Conservation (phyloP, 352 stramenopile species). For the Pythium biforme region DNA sequence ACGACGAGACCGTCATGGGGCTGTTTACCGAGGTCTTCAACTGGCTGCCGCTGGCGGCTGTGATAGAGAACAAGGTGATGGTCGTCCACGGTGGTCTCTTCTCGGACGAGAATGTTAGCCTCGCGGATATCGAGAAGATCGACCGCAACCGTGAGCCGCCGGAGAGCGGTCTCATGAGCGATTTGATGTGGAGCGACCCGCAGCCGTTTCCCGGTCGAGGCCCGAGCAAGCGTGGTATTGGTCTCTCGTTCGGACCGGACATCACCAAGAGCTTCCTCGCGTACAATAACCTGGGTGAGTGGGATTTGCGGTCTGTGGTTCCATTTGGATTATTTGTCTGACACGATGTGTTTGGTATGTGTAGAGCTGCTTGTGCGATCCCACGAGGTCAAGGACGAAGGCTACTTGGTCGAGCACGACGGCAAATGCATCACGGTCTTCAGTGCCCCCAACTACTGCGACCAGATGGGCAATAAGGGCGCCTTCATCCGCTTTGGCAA, state of each 20-base stretch:
- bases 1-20: slow-evolving; percentile 98
- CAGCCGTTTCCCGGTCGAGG: slow-evolving; percentile 95
- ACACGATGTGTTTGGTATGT: neutral
- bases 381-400: slow-evolving; percentile 99
- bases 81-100: slow-evolving; percentile 98
- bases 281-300: slow-evolving; percentile 92
- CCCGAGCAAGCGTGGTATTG: slow-evolving; percentile 96
- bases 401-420: slow-evolving; percentile 98
- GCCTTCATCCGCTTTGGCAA: slow-evolving; percentile 98
- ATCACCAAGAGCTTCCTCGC: slow-evolving; percentile 96
- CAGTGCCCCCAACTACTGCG: slow-evolving; percentile 99
- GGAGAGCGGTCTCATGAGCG: slow-evolving; percentile 91
- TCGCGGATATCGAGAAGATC: slow-evolving; percentile 95
- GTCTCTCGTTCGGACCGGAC: slow-evolving; percentile 97
- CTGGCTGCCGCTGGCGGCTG: slow-evolving; percentile 93
- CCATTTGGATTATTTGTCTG: too few relatives aligned
- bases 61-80: slow-evolving; percentile 95
- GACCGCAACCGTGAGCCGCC: slow-evolving; percentile 94
- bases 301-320: too few relatives aligned
- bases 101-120: slow-evolving; percentile 91
- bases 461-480: slow-evolving; percentile 99
- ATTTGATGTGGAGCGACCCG: slow-evolving; percentile 95
- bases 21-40: slow-evolving; percentile 99
- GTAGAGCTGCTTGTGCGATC: slow-evolving; percentile 95
- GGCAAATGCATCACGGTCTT: slow-evolving; percentile 99